Percentiles rank a stretch among this genome's conserved stretches.
Evolutionary conservation across 2,329 filamentous ascomycete species (phyloP).

Genomic region (Xylariales sp.): DNA sequence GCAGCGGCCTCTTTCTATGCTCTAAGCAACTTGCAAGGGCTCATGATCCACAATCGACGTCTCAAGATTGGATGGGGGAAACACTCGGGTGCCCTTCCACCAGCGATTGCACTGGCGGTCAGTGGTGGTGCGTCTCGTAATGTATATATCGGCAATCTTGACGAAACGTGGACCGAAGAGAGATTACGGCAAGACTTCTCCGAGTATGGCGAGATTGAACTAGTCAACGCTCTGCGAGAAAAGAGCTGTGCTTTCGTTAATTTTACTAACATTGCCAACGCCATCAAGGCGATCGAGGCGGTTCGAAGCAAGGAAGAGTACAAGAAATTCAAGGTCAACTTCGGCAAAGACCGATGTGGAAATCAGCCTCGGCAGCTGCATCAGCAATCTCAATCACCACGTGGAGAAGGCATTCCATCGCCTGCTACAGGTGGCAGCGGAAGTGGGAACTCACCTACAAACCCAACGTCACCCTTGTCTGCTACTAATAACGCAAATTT

Average conservation of each 20-base stretch:
- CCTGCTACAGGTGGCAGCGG: conserved; percentile 70
- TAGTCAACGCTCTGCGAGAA: conserved; percentile 95
- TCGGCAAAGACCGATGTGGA: conserved; percentile 97
- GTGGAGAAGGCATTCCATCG: conserved; percentile 68
- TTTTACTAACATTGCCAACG: conserved; percentile 99
- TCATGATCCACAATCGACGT: conserved; percentile 99
- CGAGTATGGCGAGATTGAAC: conserved; percentile 96
- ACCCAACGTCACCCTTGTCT: conserved; percentile 67
- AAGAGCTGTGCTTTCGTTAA: conserved; percentile 99
- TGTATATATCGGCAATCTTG: conserved; percentile 96
- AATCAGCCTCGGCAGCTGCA: conserved; percentile 92
- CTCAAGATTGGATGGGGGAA: conserved; percentile 99
- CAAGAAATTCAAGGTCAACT: conserved; percentile 99
- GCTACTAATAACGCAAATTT: conserved; percentile 65
- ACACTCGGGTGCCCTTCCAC: conserved; percentile 94
- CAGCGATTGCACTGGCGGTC: conserved; percentile 94
- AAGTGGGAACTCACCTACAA: conserved; percentile 67
- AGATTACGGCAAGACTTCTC: conserved; percentile 95
- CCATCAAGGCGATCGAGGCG: conserved; percentile 98
- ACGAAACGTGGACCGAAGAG: conserved; percentile 97
- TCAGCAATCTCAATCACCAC: conserved; percentile 74
- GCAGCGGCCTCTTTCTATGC: conserved; percentile 98
- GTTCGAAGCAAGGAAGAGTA: conserved; percentile 96
- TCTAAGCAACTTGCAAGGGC: conserved; percentile 93
- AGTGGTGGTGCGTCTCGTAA: conserved; percentile 98